Percentiles rank a stretch among this genome's conserved stretches.
Evolutionary conservation across 805 yeast species (phyloP).

Genomic region (Yarrowia osloensis): DNA sequence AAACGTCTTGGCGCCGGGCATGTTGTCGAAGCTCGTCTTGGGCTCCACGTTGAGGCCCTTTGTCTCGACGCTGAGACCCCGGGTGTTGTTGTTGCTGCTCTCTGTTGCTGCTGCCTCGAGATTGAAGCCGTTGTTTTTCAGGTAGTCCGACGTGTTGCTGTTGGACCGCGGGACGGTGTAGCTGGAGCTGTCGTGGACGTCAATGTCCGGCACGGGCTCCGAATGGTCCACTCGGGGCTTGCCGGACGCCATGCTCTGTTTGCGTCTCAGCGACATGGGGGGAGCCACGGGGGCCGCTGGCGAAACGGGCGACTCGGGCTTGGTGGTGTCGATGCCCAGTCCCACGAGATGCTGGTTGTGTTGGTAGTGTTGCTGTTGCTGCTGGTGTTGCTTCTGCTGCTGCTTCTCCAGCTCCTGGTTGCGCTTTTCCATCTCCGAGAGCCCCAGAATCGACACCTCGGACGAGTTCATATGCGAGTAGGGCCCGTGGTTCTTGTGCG

Average conservation of each 20-base stretch:
- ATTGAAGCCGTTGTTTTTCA: neutral
- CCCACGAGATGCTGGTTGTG: neutral
- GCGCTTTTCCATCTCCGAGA: neutral
- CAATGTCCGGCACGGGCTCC: neutral
- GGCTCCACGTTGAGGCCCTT: neutral
- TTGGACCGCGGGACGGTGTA: neutral
- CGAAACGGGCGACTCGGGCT: neutral
- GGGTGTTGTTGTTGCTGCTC: neutral
- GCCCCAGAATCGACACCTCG: constrained; percentile 9
- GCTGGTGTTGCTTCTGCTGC: neutral
- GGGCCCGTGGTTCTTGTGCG: neutral
- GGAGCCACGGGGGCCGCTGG: constrained; percentile 1
- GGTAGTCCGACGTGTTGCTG: neutral
- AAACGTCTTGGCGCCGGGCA: neutral
- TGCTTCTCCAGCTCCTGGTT: neutral
- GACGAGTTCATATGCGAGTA: constrained; percentile 21
- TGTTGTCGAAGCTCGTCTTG: neutral
- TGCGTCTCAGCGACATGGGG: constrained; percentile 19
- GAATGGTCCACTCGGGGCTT: neutral
- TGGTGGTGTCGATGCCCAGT: constrained; percentile 3
- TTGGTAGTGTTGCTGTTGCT: neutral
- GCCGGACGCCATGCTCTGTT: constrained; percentile 19
- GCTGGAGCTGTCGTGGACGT: neutral
- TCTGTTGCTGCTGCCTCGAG: neutral
- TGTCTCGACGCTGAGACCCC: neutral